Conservation (phyloP, 1,139 yeast genomes). For the Saccharomyces pastorianus region DNA sequence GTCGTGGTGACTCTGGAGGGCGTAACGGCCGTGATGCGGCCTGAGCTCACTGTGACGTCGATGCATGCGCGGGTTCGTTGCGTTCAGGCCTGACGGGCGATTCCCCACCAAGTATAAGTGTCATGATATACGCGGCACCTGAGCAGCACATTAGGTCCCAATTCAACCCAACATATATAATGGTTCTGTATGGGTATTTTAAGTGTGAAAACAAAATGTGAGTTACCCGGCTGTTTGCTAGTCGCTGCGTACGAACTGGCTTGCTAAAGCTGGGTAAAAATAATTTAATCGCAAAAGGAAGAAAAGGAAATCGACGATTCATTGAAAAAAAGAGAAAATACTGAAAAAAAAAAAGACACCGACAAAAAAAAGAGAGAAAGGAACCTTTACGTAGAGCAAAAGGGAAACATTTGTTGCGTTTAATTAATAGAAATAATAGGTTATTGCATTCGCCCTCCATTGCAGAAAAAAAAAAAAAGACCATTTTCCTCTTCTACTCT, state of each 20-base stretch:
- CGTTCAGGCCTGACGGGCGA: not conserved
- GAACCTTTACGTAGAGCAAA: not conserved
- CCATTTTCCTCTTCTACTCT: not conserved
- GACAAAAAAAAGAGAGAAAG: not conserved
- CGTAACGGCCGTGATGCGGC: not conserved
- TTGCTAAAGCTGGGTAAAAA: not conserved
- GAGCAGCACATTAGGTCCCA: not conserved
- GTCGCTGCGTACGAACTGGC: not conserved
- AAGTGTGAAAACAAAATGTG: not conserved
- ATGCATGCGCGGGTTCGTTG: not conserved
- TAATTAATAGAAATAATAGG: not conserved
- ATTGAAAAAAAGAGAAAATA: not conserved
- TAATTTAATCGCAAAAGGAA: not conserved
- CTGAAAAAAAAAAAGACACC: not conserved
- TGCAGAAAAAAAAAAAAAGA: not conserved
- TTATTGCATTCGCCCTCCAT: not conserved
- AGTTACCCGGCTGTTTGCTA: not conserved
- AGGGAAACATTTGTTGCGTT: not conserved
- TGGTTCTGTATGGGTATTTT: not conserved
- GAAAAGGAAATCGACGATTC: not conserved
- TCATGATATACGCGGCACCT: not conserved
- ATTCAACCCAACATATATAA: not conserved
- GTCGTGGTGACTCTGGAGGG: not conserved
- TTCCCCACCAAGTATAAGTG: not conserved
- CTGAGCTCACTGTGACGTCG: conserved; percentile 1